These are phyloP conservation scores for Globisporangium perplexum DNA, from an alignment of 352 stramenopile species.

Conservation along the genomic window DNA sequence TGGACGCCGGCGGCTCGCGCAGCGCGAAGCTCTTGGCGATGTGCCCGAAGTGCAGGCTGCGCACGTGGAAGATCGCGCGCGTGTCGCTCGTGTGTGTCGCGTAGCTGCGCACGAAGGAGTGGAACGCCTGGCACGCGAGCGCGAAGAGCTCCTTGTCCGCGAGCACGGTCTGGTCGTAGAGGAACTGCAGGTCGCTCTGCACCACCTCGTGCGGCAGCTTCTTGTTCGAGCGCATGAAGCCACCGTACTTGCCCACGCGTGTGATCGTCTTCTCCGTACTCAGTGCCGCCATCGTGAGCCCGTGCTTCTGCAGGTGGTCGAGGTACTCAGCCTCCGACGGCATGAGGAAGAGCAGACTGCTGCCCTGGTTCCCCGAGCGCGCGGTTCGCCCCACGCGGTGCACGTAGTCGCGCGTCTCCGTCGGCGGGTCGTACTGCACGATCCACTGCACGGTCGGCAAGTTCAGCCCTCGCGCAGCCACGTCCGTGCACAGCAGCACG, in stretches of 20 bases:
- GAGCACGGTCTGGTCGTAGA: conserved; percentile 80
- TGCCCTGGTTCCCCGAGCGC: conserved; percentile 95
- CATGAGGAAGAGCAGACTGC: conserved; percentile 96
- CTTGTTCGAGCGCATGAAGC: conserved; percentile 60
- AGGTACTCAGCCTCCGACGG: conserved; percentile 95
- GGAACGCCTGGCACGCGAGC: conserved; percentile 86
- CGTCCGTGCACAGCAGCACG: conserved; percentile 98
- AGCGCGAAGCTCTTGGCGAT: conserved; percentile 92
- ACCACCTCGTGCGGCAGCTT: conserved; percentile 81
- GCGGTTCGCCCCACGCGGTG: conserved; percentile 99
- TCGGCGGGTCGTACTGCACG: conserved; percentile 98
- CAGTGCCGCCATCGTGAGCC: conserved; percentile 73
- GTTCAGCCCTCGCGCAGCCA: conserved; percentile 97
- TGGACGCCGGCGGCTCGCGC: conserved; percentile 74
- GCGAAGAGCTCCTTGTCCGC: conserved; percentile 81
- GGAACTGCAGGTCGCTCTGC: conserved; percentile 75
- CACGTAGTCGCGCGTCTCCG: conserved; percentile 98
- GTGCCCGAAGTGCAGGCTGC: conserved; percentile 91
- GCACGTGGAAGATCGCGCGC: conserved; percentile 90
- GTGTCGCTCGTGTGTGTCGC: conserved; percentile 89
- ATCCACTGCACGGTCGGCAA: conserved; percentile 95
- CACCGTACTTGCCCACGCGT: conserved; percentile 49
- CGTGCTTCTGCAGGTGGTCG: conserved; percentile 87
- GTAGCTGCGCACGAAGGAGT: conserved; percentile 92
- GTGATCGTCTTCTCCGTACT: conserved; percentile 83